phyloP scores from a whole-genome alignment of 2,329 filamentous ascomycete species.

The Chrysoporthe austroafricana region DNA sequence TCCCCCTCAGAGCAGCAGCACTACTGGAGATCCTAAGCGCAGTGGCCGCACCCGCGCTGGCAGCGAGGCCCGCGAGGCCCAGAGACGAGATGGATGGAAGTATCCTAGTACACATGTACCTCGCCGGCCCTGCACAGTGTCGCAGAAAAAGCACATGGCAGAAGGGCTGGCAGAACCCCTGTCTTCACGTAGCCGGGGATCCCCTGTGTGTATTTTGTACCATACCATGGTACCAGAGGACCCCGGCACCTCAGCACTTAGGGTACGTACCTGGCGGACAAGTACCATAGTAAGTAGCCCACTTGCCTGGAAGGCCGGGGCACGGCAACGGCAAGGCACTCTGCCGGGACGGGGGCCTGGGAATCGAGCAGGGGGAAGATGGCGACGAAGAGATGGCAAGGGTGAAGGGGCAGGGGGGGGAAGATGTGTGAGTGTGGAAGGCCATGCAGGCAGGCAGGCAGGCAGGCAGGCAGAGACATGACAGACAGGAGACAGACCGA shows the following conservation, averaged over 20 bases:
- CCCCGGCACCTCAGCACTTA: not conserved
- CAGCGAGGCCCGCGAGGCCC: conserved; percentile 57
- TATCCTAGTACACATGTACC: not conserved
- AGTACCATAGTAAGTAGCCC: not conserved
- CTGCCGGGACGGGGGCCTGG: conserved; percentile 10
- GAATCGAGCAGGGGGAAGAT: conserved; percentile 10
- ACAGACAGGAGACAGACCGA: not conserved
- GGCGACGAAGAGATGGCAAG: conserved; percentile 18
- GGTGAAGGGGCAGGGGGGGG: conserved; percentile 5
- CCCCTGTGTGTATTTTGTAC: not conserved
- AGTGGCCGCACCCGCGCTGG: conserved; percentile 9
- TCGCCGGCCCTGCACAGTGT: conserved; percentile 21
- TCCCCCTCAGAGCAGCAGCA: conserved; percentile 16
- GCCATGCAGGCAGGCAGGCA: conserved; percentile 2
- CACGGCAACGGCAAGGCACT: conserved; percentile 25
- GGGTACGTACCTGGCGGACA: not conserved
- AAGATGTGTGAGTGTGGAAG: not conserved
- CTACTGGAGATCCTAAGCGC: conserved; percentile 23
- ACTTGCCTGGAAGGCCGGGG: conserved; percentile 10
- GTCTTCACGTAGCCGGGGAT: not conserved
- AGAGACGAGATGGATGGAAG: conserved; percentile 38
- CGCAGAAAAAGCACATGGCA: conserved; percentile 19
- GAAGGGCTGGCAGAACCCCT: conserved; percentile 1
- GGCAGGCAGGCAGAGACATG: not conserved
- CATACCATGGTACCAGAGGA: not conserved